A percentile compares a stretch with the other conserved stretches of the same genome.
Conservation (phyloP, 306 rosid genomes). For the Trifolium subterraneum region DNA sequence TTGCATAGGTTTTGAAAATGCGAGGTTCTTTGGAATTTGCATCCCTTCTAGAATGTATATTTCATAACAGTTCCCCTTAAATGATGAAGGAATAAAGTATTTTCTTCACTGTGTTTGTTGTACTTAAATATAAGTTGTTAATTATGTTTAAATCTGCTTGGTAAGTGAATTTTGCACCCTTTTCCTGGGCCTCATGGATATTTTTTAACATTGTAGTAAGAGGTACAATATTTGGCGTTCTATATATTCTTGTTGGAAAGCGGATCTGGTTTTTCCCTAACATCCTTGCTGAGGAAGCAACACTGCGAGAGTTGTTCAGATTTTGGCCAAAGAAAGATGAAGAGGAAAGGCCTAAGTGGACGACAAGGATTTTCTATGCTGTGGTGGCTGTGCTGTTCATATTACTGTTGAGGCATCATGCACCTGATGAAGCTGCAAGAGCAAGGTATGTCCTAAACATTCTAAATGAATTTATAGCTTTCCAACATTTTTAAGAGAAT, state of each 20-base stretch:
- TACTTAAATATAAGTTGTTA: background rate
- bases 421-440: constrained; percentile 99
- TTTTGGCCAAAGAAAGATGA: constrained; percentile 95
- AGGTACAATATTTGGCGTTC: constrained; percentile 72
- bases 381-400: constrained; percentile 76
- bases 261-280: constrained; percentile 96
- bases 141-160: constrained; percentile 26
- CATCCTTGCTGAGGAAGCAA: constrained; percentile 97
- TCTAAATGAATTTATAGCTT: constrained; percentile 21
- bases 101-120: background rate
- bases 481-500: constrained; percentile 23
- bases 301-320: constrained; percentile 89
- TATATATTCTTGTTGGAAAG: constrained; percentile 75
- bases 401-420: constrained; percentile 89
- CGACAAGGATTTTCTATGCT: constrained; percentile 89
- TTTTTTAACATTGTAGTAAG: constrained; percentile 68
- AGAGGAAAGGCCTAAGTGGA: constrained; percentile 96
- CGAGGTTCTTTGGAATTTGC: too few relatives aligned
- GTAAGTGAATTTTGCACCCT: background rate
- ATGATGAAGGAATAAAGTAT: background rate
- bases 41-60: background rate
- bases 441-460: constrained; percentile 71
- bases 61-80: background rate
- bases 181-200: constrained; percentile 33
- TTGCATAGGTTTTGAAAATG: too few relatives aligned